Conservation (phyloP, 169 alveolate genomes). For the Babesia ovis region DNA sequence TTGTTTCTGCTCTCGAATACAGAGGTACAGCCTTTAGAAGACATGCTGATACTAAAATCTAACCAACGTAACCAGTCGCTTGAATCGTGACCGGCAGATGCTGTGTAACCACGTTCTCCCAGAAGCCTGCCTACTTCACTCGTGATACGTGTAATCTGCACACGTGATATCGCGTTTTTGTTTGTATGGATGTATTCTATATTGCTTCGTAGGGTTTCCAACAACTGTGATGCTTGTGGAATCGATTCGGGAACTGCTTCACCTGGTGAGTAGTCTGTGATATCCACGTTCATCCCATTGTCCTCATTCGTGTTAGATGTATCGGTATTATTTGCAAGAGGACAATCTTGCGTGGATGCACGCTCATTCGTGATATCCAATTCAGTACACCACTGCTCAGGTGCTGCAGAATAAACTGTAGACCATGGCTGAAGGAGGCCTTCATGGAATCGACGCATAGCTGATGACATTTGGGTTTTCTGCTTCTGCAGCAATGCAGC, state of each 20-base stretch:
- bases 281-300: neutral
- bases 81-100: constrained; percentile 12
- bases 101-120: constrained; percentile 1
- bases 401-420: neutral
- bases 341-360: neutral
- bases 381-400: constrained; percentile 8
- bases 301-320: neutral
- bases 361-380: neutral
- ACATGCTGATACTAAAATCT: constrained; percentile 21
- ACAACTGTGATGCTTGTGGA: neutral
- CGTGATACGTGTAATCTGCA: constrained; percentile 36
- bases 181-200: constrained; percentile 30
- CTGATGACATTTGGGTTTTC: constrained; percentile 27
- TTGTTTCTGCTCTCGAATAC: constrained; percentile 4
- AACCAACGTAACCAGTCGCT: constrained; percentile 36
- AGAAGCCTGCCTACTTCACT: constrained; percentile 12
- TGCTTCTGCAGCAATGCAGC: constrained; percentile 23
- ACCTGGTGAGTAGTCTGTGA: neutral
- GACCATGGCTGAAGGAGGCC: constrained; percentile 27
- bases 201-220: constrained; percentile 20
- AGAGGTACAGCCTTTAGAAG: constrained; percentile 1
- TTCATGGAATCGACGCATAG: constrained; percentile 31
- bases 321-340: neutral
- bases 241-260: neutral
- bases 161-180: constrained; percentile 30